Percentiles rank a stretch among this genome's conserved stretches.
Conservation (phyloP, 2,329 filamentous ascomycete species). For the Neocucurbitaria cava region DNA sequence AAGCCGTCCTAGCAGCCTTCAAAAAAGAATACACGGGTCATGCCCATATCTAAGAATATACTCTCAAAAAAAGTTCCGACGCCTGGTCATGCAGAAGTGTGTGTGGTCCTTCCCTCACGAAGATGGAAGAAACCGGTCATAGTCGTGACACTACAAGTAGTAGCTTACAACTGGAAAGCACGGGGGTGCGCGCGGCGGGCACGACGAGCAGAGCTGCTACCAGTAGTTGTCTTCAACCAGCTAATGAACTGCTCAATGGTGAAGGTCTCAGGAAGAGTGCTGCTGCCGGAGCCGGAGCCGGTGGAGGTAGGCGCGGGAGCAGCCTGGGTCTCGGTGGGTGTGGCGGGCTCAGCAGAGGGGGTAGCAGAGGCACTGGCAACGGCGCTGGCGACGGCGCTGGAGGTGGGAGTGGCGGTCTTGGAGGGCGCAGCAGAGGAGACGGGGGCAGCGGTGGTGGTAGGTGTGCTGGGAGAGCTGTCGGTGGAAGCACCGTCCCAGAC, state of each 20-base stretch:
- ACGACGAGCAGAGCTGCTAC: slow-evolving; percentile 24
- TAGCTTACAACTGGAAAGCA: slow-evolving; percentile 46
- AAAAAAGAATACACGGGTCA: slow-evolving; percentile 5
- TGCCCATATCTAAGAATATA: slow-evolving; percentile 13
- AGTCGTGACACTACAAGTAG: not conserved
- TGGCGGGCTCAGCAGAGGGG: slow-evolving; percentile 8
- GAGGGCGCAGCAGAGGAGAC: slow-evolving; percentile 13
- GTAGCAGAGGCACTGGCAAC: slow-evolving; percentile 8
- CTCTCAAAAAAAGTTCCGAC: slow-evolving; percentile 13
- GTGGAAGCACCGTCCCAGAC: slow-evolving; percentile 41
- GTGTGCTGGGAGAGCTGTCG: slow-evolving; percentile 15
- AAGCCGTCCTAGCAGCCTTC: slow-evolving; percentile 17
- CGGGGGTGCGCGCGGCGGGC: slow-evolving; percentile 47
- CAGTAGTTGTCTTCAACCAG: slow-evolving; percentile 35
- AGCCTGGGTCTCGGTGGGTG: slow-evolving; percentile 11
- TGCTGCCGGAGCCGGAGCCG: slow-evolving; percentile 21
- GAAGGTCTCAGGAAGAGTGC: slow-evolving; percentile 36
- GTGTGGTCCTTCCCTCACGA: not conserved
- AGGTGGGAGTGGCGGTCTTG: slow-evolving; percentile 12
- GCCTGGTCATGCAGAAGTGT: slow-evolving; percentile 13
- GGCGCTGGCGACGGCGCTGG: slow-evolving; percentile 13
- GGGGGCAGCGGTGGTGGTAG: slow-evolving; percentile 3
- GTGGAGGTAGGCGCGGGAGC: slow-evolving; percentile 14
- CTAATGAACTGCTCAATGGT: slow-evolving; percentile 39
- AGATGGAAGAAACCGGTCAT: not conserved